Evolutionary conservation across 208 protist genomes (phyloP).

Genomic region (Lotmaria passim): DNA sequence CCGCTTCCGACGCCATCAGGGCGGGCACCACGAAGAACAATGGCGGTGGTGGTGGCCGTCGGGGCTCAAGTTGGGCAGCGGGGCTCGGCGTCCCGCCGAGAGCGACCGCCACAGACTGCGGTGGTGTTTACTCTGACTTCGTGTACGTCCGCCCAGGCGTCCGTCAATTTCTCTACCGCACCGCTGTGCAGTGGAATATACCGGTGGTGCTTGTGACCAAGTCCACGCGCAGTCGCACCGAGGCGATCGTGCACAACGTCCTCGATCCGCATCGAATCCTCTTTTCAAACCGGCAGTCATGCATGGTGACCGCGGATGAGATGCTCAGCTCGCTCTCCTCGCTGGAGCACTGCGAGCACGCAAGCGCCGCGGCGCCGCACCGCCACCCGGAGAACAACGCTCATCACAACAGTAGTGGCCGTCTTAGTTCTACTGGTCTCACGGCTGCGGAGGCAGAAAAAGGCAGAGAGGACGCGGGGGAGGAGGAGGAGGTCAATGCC

Average conservation of each 20-base stretch:
- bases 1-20: not conserved
- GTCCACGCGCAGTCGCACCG: constrained; percentile 55
- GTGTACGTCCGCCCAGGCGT: constrained; percentile 74
- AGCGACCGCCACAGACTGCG: not conserved
- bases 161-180: constrained; percentile 54
- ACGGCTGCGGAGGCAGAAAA: not conserved
- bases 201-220: constrained; percentile 81
- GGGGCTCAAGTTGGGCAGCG: too few relatives aligned
- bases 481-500: not conserved
- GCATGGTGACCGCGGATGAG: constrained; percentile 37
- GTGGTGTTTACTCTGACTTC: constrained; percentile 39
- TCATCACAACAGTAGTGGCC: too few relatives aligned
- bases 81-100: not conserved
- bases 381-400: too few relatives aligned
- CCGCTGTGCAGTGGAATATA: constrained; percentile 72
- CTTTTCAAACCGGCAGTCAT: constrained; percentile 33
- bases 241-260: constrained; percentile 61
- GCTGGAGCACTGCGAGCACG: not conserved
- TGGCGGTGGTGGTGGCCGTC: too few relatives aligned
- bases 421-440: not conserved
- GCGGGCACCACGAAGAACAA: not conserved
- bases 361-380: not conserved
- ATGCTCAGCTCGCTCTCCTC: constrained; percentile 13
- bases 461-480: not conserved
- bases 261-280: constrained; percentile 68